These are phyloP conservation scores for Elsinoe arachidis DNA, from an alignment of 2,329 filamentous ascomycete genomes.

Conservation along the genomic window DNA sequence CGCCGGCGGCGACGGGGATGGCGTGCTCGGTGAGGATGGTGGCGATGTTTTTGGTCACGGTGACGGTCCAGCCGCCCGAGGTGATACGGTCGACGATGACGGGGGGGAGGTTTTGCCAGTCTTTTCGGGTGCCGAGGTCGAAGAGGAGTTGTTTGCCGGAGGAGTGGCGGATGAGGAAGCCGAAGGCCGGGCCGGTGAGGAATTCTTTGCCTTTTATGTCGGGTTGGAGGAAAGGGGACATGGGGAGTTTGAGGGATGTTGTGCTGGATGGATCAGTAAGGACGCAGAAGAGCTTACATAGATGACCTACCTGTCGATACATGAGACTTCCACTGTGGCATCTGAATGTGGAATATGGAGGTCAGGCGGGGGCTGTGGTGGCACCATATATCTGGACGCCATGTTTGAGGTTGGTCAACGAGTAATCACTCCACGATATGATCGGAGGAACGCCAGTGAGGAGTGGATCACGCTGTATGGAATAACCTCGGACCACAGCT, in stretches of 20 bases:
- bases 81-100: constrained; percentile 25
- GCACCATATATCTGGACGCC: neutral
- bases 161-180: constrained; percentile 42
- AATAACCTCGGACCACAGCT: too few relatives aligned
- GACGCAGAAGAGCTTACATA: too few relatives aligned
- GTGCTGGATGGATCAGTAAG: constrained; percentile 21
- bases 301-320: constrained; percentile 27
- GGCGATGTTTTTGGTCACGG: constrained; percentile 36
- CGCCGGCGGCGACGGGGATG: constrained; percentile 30
- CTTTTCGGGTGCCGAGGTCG: constrained; percentile 40
- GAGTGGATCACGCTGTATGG: too few relatives aligned
- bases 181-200: constrained; percentile 34
- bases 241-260: constrained; percentile 25
- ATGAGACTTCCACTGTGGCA: constrained; percentile 27
- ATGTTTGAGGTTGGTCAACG: neutral
- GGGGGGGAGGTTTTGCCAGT: constrained; percentile 35
- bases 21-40: constrained; percentile 34
- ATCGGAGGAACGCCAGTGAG: too few relatives aligned
- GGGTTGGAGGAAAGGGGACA: constrained; percentile 29
- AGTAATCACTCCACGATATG: too few relatives aligned
- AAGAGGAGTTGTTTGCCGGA: constrained; percentile 36
- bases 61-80: constrained; percentile 28
- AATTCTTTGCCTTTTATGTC: constrained; percentile 31
- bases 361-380: constrained; percentile 24
- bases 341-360: constrained; percentile 27